Percentiles rank a stretch among this genome's conserved stretches.
Conservation (phyloP, 1,284 basidiomycete genomes). For the Ceratobasidium sp. region DNA sequence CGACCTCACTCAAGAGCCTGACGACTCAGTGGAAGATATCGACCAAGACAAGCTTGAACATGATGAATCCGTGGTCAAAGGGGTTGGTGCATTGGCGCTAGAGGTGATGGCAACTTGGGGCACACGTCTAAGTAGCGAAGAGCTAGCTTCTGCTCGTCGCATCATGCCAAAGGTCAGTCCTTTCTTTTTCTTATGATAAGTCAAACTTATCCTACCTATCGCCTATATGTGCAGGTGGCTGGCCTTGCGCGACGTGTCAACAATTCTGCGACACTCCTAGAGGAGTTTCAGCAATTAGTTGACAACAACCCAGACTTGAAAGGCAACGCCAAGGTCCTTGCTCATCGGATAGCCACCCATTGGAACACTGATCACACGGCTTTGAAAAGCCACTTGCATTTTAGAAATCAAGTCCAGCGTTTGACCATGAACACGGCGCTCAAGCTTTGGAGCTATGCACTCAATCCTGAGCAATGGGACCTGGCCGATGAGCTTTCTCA, state of each 20-base stretch:
- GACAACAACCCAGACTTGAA: background rate
- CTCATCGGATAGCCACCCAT: constrained; percentile 4
- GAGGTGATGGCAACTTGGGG: background rate
- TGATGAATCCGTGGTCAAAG: background rate
- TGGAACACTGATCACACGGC: constrained; percentile 19
- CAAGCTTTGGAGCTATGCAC: background rate
- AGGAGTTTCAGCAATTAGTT: background rate
- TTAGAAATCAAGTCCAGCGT: background rate
- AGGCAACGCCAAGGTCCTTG: background rate
- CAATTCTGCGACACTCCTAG: background rate
- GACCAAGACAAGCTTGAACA: constrained; percentile 24
- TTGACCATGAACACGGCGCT: background rate
- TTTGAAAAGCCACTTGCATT: constrained; percentile 12
- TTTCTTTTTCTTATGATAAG: background rate
- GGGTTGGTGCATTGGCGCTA: background rate
- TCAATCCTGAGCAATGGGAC: constrained; percentile 4
- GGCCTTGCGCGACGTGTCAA: constrained; percentile 17
- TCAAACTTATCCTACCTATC: background rate
- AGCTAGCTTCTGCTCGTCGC: background rate
- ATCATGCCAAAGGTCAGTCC: constrained; percentile 16
- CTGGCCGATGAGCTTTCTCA: background rate
- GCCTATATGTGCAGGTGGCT: background rate
- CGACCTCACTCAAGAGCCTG: background rate
- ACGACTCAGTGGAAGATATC: background rate
- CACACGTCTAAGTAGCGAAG: background rate